Percentiles rank a stretch among this genome's conserved stretches.
These are phyloP conservation scores for Schwanniomyces yamadae DNA, from an alignment of 805 yeast genomes.

Conservation along the genomic window DNA sequence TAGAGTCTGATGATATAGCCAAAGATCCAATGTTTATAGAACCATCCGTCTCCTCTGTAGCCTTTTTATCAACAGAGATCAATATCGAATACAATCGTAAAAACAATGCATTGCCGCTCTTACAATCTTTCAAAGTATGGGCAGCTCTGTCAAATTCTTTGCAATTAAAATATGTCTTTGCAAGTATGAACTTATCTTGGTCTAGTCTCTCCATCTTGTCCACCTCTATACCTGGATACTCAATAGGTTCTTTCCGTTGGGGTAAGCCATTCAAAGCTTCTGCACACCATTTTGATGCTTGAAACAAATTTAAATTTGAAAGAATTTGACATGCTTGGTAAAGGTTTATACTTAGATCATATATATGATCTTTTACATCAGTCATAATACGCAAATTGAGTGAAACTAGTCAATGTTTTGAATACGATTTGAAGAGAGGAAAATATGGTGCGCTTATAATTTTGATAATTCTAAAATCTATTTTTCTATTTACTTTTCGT, in stretches of 20 bases:
- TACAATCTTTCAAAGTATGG: constrained; percentile 50
- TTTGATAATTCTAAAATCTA: too few relatives aligned
- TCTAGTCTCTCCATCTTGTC: constrained; percentile 36
- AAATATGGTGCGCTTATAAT: too few relatives aligned
- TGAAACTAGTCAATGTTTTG: too few relatives aligned
- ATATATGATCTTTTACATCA: constrained; percentile 8
- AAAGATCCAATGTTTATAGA: constrained; percentile 44
- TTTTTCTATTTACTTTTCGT: too few relatives aligned
- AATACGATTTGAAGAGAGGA: too few relatives aligned
- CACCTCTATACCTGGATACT: constrained; percentile 10
- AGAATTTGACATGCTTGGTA: constrained; percentile 37
- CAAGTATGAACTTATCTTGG: constrained; percentile 52
- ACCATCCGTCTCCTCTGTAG: constrained; percentile 71
- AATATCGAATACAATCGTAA: constrained; percentile 66
- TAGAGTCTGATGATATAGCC: constrained; percentile 20
- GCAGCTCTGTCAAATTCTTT: constrained; percentile 84
- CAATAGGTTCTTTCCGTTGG: constrained; percentile 9
- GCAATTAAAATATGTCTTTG: constrained; percentile 72
- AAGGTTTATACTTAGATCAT: constrained; percentile 23
- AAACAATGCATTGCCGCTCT: constrained; percentile 54
- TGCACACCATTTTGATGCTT: constrained; percentile 79
- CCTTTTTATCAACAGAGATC: constrained; percentile 74
- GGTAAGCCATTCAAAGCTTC: constrained; percentile 72
- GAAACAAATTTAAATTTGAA: constrained; percentile 57
- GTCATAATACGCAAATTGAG: constrained; percentile 6